phyloP scores from a whole-genome alignment of 1,139 yeast species.

The Geotrichum histeridarum region DNA sequence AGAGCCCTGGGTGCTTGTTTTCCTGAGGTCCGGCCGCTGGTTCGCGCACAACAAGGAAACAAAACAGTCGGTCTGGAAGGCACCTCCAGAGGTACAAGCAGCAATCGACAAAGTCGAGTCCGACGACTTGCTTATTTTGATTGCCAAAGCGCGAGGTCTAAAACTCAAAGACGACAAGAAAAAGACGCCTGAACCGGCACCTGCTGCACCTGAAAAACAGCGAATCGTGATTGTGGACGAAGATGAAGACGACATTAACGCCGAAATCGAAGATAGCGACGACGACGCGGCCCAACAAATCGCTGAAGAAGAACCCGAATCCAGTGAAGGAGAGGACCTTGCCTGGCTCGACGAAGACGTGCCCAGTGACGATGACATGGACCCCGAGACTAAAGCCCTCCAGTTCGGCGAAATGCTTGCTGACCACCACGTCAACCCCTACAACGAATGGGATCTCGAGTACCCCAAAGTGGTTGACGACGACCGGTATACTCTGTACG shows the following conservation, averaged over 20 bases:
- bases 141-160: slow-evolving; percentile 48
- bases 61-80: slow-evolving; percentile 38
- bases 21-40: slow-evolving; percentile 44
- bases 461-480: slow-evolving; percentile 40
- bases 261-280: slow-evolving; percentile 21
- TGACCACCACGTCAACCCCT: slow-evolving; percentile 37
- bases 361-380: slow-evolving; percentile 21
- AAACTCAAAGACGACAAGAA: slow-evolving; percentile 24
- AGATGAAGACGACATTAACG: slow-evolving; percentile 19
- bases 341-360: slow-evolving; percentile 18
- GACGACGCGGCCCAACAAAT: slow-evolving; percentile 19
- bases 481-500: slow-evolving; percentile 40
- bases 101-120: slow-evolving; percentile 36
- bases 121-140: slow-evolving; percentile 37
- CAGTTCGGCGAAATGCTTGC: slow-evolving; percentile 6
- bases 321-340: slow-evolving; percentile 17
- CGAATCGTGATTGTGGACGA: slow-evolving; percentile 13
- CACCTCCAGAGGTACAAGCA: slow-evolving; percentile 37
- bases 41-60: slow-evolving; percentile 41
- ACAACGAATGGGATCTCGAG: slow-evolving; percentile 47
- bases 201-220: slow-evolving; percentile 1
- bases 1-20: slow-evolving; percentile 42
- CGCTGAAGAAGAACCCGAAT: slow-evolving; percentile 18
- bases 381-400: slow-evolving; percentile 16
- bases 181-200: slow-evolving; percentile 7